These are phyloP conservation scores for Mycena vitilis DNA, from an alignment of 768 basidiomycete genomes.

Conservation along the genomic window DNA sequence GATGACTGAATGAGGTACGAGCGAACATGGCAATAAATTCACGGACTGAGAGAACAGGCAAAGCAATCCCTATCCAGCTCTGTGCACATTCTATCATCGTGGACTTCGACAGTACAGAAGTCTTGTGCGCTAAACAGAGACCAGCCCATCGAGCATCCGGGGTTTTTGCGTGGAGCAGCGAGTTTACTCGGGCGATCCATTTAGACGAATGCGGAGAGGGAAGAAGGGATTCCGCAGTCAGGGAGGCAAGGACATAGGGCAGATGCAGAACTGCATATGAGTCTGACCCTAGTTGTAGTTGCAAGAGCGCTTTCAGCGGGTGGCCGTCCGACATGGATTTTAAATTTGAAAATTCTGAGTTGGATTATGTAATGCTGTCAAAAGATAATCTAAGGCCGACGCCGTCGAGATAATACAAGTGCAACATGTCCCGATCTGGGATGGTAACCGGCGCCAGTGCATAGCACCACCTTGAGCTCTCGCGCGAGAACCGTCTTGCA, in stretches of 20 bases:
- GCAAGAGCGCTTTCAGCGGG: constrained; percentile 72
- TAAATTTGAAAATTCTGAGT: constrained; percentile 1
- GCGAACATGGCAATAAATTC: constrained; percentile 38
- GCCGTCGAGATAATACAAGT: constrained; percentile 34
- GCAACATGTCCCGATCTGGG: constrained; percentile 34
- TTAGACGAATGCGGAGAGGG: constrained; percentile 78
- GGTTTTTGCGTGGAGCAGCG: constrained; percentile 82
- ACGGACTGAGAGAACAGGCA: constrained; percentile 80
- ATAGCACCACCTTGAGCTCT: constrained; percentile 13
- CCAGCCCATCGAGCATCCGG: constrained; percentile 85
- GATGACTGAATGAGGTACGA: constrained; percentile 40
- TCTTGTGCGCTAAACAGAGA: constrained; percentile 77
- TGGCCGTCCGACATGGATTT: constrained; percentile 59
- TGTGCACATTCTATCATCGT: constrained; percentile 79
- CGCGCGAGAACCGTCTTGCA: too few relatives aligned
- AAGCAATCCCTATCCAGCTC: constrained; percentile 73
- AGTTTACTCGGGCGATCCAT: constrained; percentile 80
- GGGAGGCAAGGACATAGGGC: constrained; percentile 66
- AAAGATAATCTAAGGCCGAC: constrained; percentile 25
- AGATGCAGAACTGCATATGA: constrained; percentile 67
- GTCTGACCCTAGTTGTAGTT: constrained; percentile 80
- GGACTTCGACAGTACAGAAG: constrained; percentile 65
- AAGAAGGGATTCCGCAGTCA: constrained; percentile 63
- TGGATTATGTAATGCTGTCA: not conserved
- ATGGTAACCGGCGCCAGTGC: constrained; percentile 22